Conservation (phyloP, 176 grass and related monocot species). For the Saccharum officinarum region DNA sequence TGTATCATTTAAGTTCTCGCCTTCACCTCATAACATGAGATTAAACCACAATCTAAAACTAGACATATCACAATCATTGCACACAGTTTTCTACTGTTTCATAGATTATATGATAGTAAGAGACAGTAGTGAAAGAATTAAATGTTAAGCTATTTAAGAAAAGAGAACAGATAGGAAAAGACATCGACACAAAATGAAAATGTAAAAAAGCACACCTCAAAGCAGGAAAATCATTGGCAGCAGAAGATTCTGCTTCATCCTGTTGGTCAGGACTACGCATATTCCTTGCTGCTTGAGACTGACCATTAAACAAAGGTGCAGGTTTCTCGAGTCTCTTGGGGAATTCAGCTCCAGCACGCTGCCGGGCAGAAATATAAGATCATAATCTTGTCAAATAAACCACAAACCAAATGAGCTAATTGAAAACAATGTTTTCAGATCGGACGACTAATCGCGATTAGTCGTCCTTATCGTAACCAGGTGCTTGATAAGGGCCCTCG, state of each 20-base stretch:
- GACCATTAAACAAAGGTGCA: constrained; percentile 77
- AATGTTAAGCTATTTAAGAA: neutral
- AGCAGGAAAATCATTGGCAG: constrained; percentile 77
- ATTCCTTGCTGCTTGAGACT: constrained; percentile 61
- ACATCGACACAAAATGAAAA: constrained; percentile 17
- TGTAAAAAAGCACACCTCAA: constrained; percentile 54
- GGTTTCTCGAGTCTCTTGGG: constrained; percentile 75
- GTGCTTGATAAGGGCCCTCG: no score
- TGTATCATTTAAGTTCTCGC: neutral
- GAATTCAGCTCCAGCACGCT: constrained; percentile 96
- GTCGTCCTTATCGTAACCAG: no score
- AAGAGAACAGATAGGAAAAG: constrained; percentile 16
- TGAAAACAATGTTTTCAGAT: no score
- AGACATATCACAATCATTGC: neutral
- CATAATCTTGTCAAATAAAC: constrained; percentile 30
- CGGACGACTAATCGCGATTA: no score
- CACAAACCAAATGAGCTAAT: neutral
- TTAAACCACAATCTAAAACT: neutral
- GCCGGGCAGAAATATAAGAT: constrained; percentile 44
- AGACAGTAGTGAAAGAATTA: constrained; percentile 9
- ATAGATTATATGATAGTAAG: constrained; percentile 8
- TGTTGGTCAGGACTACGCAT: constrained; percentile 78
- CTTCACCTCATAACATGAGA: constrained; percentile 17
- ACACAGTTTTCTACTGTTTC: neutral
- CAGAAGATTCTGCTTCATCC: constrained; percentile 82